Conservation (phyloP, 1,139 yeast species). For the Hyphopichia buzzinii region DNA sequence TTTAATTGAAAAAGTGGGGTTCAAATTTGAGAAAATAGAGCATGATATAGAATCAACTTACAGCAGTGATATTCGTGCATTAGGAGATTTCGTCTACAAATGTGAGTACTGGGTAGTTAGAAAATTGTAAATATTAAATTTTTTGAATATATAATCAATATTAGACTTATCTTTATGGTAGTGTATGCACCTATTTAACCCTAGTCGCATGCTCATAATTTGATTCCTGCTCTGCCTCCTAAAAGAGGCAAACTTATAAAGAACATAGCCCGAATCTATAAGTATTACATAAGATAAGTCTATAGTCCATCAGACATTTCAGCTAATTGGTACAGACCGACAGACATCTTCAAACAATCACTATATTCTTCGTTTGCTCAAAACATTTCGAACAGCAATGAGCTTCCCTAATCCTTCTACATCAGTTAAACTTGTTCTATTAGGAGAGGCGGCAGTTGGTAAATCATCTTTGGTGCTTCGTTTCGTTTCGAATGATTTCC, state of each 20-base stretch:
- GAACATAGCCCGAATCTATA: neutral
- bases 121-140: constrained; percentile 18
- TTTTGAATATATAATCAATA: no score
- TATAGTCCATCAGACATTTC: no score
- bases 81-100: constrained; percentile 59
- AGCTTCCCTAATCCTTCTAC: constrained; percentile 52
- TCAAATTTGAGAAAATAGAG: constrained; percentile 46
- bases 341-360: no score
- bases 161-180: no score
- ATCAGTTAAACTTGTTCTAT: constrained; percentile 81
- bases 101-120: constrained; percentile 74
- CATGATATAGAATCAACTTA: constrained; percentile 51
- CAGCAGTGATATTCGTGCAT: constrained; percentile 50
- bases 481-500: constrained; percentile 93
- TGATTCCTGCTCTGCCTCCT: neutral
- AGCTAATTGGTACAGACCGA: no score
- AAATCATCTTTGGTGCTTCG: constrained; percentile 90
- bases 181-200: no score
- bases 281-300: no score
- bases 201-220: no score
- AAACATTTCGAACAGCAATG: no score
- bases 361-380: no score
- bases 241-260: no score
- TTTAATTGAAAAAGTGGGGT: constrained; percentile 52
- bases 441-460: constrained; percentile 98